phyloP scores from a whole-genome alignment of 306 rosid genomes.

The Potentilla sterilis region DNA sequence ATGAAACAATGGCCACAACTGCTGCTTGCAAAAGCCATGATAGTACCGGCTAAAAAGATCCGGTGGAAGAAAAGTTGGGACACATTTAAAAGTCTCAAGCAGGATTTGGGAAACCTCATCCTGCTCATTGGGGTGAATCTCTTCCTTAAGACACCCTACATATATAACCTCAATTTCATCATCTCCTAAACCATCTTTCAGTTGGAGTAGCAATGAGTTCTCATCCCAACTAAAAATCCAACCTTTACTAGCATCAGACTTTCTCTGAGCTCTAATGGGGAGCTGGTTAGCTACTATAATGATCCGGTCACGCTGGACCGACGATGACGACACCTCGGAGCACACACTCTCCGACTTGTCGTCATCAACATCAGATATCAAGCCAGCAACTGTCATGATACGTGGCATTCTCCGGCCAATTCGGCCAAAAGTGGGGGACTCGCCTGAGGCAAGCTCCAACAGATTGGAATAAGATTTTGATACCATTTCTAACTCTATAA shows the following conservation, averaged over 20 bases:
- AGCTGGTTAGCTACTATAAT: slow-evolving; percentile 84
- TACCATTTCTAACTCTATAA: slow-evolving; percentile 33
- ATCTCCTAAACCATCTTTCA: slow-evolving; percentile 82
- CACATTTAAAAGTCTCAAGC: slow-evolving; percentile 62
- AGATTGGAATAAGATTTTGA: slow-evolving; percentile 74
- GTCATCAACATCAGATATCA: slow-evolving; percentile 63
- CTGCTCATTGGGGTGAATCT: slow-evolving; percentile 63
- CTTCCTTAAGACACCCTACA: slow-evolving; percentile 77
- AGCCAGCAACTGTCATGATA: slow-evolving; percentile 70
- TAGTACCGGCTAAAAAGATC: slow-evolving; percentile 62
- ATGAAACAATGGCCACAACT: slow-evolving; percentile 83
- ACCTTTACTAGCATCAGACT: slow-evolving; percentile 35
- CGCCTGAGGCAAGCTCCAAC: slow-evolving; percentile 66
- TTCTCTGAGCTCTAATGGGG: slow-evolving; percentile 65
- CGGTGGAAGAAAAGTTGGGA: slow-evolving; percentile 68
- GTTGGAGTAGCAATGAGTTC: slow-evolving; percentile 65
- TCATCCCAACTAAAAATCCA: slow-evolving; percentile 83
- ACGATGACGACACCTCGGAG: slow-evolving; percentile 59
- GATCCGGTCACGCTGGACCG: slow-evolving; percentile 52
- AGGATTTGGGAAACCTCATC: slow-evolving; percentile 80
- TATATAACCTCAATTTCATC: slow-evolving; percentile 70
- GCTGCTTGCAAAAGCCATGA: slow-evolving; percentile 84
- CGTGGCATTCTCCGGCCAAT: slow-evolving; percentile 58
- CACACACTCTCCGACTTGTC: slow-evolving; percentile 50
- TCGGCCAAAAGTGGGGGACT: slow-evolving; percentile 54